phyloP scores from a whole-genome alignment of 306 rosid species.

The Castanospermum australe region DNA sequence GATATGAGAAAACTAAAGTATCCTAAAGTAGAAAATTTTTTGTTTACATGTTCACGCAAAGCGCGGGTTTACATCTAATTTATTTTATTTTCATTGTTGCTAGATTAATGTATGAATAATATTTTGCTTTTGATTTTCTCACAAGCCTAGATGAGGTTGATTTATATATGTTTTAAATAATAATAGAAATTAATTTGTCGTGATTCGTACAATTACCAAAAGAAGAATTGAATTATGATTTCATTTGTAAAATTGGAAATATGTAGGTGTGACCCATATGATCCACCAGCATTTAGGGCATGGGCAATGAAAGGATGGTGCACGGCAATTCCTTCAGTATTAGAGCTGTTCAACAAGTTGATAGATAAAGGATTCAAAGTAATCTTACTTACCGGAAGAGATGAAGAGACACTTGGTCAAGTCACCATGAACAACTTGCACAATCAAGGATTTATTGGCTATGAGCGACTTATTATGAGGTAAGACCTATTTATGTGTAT shows the following conservation, averaged over 20 bases:
- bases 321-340: constrained; percentile 53
- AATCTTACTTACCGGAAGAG: constrained; percentile 74
- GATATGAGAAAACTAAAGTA: too few relatives aligned
- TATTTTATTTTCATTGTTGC: too few relatives aligned
- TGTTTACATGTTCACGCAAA: too few relatives aligned
- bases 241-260: neutral
- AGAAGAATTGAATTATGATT: neutral
- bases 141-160: too few relatives aligned
- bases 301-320: constrained; percentile 77
- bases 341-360: constrained; percentile 44
- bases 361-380: constrained; percentile 59
- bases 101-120: too few relatives aligned
- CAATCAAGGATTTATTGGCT: constrained; percentile 66
- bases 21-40: too few relatives aligned
- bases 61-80: too few relatives aligned
- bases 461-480: constrained; percentile 77
- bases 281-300: constrained; percentile 59
- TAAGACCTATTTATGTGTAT: constrained; percentile 11
- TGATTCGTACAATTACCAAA: neutral
- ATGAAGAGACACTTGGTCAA: constrained; percentile 53
- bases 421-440: constrained; percentile 63
- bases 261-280: constrained; percentile 84
- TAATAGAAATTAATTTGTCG: too few relatives aligned
- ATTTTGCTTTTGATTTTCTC: too few relatives aligned
- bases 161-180: too few relatives aligned